Base-by-base conservation (phyloP, 2,329 filamentous ascomycete species). In the Cladosporium halotolerans region DNA sequence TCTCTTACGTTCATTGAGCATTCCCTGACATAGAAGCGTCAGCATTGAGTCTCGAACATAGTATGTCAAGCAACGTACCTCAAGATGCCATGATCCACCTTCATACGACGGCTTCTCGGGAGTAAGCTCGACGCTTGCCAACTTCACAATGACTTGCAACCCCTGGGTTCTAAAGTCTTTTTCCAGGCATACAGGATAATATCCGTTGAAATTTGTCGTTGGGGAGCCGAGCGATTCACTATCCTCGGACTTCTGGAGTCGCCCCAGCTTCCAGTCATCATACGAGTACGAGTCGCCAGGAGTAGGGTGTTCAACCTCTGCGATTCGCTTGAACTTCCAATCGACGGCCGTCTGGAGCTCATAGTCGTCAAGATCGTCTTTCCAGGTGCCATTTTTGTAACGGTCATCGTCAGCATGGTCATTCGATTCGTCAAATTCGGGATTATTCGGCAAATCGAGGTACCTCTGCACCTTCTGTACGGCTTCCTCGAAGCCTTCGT, bases 51-150 rank as follows among this genome's bases (percentile, higher is more conserved):
- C 9, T 11, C 18, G 13, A 23, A 5, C 5, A 5, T 28, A 28
- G 23, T 5, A 28, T 14, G 23, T 11, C n/a, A 4, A 31, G 19
- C 11, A n/a, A 43, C 49, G 18, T 39, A 45, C 50, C 50, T 52
- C 50, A 19, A 52, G 50, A 38, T 82, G 79, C 76, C 79, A 83
- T 1, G 67, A 69, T 0, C 79, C 79, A 13, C 77, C 77, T 0
- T 68, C 65, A 57, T 81, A 85, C 0, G 62, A 61, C 0, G 82
- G 79, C 2, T 80, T 75, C 14, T 80, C 77, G 0, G 83, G 83
- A 0, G 76, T 80, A 1, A 85, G 70, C 40, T 83, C 73, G 47
- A 85, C 78, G 34, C 74, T 78, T 1, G 80, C 75, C 58, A 87
- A 71, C 61, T 82, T 43, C 67, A 81, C 57, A 60, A 75, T 28